Percentiles rank a stretch among this genome's conserved stretches.
Evolutionary conservation across 1,284 basidiomycete genomes (phyloP).

Genomic region (Irpex lacteus): DNA sequence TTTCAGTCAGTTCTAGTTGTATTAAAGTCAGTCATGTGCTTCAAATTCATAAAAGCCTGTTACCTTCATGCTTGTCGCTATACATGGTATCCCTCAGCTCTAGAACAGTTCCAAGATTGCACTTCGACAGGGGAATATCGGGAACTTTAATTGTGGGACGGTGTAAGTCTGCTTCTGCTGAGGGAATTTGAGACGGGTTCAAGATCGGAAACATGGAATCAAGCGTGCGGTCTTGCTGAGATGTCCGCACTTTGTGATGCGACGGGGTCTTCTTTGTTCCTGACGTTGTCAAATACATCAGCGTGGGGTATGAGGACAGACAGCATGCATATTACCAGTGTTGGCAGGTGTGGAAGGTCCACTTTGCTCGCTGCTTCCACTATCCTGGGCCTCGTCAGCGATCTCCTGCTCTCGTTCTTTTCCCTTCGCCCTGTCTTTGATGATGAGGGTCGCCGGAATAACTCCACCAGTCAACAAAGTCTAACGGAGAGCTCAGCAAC

Average conservation of each 20-base stretch:
- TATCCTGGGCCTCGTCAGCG: slow-evolving; percentile 33
- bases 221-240: slow-evolving; percentile 83
- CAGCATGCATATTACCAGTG: neutral
- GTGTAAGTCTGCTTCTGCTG: slow-evolving; percentile 1
- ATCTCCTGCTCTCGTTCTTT: slow-evolving; percentile 30
- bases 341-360: neutral
- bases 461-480: slow-evolving; percentile 60
- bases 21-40: slow-evolving; percentile 5
- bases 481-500: slow-evolving; percentile 31
- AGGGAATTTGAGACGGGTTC: slow-evolving; percentile 41
- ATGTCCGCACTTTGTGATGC: slow-evolving; percentile 92
- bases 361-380: neutral
- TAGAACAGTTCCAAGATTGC: slow-evolving; percentile 78
- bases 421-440: slow-evolving; percentile 46
- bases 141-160: slow-evolving; percentile 6
- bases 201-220: slow-evolving; percentile 86
- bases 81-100: slow-evolving; percentile 61
- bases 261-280: slow-evolving; percentile 53
- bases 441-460: slow-evolving; percentile 30
- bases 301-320: neutral
- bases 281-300: slow-evolving; percentile 16
- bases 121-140: slow-evolving; percentile 78
- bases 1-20: slow-evolving; percentile 73
- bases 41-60: slow-evolving; percentile 24
- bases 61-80: slow-evolving; percentile 70